Evolutionary conservation across 192 early-diverging fungal species (phyloP).

Genomic region (Rhizophagus prolifer): DNA sequence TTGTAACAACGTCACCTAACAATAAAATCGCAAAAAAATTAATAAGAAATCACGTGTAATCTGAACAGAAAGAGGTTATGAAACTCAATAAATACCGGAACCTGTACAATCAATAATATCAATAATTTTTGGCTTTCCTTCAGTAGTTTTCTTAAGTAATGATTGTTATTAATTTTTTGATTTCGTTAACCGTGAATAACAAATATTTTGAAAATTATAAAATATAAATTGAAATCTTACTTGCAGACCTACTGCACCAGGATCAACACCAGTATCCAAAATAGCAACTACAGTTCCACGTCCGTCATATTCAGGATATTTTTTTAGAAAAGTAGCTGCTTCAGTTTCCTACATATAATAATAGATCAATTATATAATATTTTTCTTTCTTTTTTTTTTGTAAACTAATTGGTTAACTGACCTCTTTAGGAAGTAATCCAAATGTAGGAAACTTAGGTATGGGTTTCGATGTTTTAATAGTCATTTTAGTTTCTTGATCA

Average conservation of each 20-base stretch:
- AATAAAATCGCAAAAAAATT: neutral
- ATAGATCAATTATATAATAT: neutral
- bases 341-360: slow-evolving; percentile 65
- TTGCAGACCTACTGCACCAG: slow-evolving; percentile 83
- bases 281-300: slow-evolving; percentile 87
- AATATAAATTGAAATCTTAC: slow-evolving; percentile 31
- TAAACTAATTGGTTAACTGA: slow-evolving; percentile 1
- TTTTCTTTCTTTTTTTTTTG: neutral
- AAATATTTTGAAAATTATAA: neutral
- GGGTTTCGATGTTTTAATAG: slow-evolving; percentile 42
- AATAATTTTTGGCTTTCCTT: slow-evolving; percentile 88
- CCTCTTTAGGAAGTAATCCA: slow-evolving; percentile 50
- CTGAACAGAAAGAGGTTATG: neutral
- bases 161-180: neutral
- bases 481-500: slow-evolving; percentile 11
- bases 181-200: too few relatives aligned
- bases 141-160: slow-evolving; percentile 62
- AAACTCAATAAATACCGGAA: slow-evolving; percentile 39
- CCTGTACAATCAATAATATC: slow-evolving; percentile 97
- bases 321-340: slow-evolving; percentile 76
- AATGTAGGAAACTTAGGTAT: slow-evolving; percentile 45
- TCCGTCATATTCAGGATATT: slow-evolving; percentile 85
- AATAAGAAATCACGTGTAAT: neutral
- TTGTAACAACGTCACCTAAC: slow-evolving; percentile 66
- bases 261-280: slow-evolving; percentile 95